Evolutionary conservation across 2,329 filamentous ascomycete genomes (phyloP), one percentile per base, ranked within the genome.

Genomic region (Beauveria medogensis): DNA sequence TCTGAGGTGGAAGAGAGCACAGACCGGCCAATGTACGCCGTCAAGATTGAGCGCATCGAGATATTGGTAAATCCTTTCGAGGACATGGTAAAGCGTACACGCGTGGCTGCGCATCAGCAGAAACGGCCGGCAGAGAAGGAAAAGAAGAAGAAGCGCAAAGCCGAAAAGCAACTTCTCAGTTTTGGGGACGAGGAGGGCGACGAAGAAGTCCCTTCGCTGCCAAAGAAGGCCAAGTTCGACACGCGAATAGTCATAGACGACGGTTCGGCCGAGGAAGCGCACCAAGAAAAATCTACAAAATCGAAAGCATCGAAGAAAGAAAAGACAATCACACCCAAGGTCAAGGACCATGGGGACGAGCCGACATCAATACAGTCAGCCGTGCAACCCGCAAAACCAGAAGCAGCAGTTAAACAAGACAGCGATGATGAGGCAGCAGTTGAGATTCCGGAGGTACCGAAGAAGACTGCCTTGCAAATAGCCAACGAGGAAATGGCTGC

Each of bases 21-120:
- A 7, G 93, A 97, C 65, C 82, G 91, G 63, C 93, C 93, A 2
- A 75, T 95, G 54, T 99, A 96, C 72, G 88, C 93, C 0, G 84
- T 91, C 41, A 92, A 87, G 72, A 87, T 99, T 62, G 86, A 84
- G 4, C 78, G 80, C 22, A 78, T 89, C 30, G 90, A 94, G 72
- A 85, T 95, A 22, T 72, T 94, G 64, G 84, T 92, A 53, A 94
- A 94, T 69, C 90, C 90, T 0, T 95, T 93, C 63, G 83, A 88
- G 54, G 89, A 90, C 68, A 92, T 94, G 88, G 83, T 86, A 67
- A 89, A 85, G 76, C 81, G 86, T 67, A 79, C 82, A 55, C 81
- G 82, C 60, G 78, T 83, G 46, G 83, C 84, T 16, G 77, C 77
- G 37, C 80, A 79, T 40, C 76, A 73, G 37, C 72, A 74, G 22